Percentiles rank a stretch among this genome's conserved stretches.
These are phyloP conservation scores for Paramarasmius palmivorus DNA, from an alignment of 1,284 basidiomycete species.

Conservation along the genomic window DNA sequence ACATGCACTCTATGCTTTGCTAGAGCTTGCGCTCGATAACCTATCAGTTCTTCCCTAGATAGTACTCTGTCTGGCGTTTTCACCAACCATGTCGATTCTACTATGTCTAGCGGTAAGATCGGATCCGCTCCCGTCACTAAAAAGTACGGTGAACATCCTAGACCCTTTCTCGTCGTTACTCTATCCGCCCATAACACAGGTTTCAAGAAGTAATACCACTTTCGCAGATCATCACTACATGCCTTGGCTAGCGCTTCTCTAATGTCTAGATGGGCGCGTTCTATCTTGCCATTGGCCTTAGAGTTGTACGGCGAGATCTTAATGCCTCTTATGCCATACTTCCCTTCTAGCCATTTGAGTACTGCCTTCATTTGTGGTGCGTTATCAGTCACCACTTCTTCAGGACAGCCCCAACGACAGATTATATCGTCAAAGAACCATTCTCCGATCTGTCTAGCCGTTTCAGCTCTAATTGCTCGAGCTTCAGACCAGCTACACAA, in stretches of 20 bases:
- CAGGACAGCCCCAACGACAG: too few relatives aligned
- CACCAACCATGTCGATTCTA: constrained; percentile 10
- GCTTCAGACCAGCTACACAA: constrained; percentile 6
- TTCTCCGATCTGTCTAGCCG: not conserved
- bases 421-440: constrained; percentile 13
- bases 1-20: constrained; percentile 5
- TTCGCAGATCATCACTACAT: too few relatives aligned
- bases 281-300: constrained; percentile 9
- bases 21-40: constrained; percentile 1
- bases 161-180: not conserved
- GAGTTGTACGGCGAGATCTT: constrained; percentile 4
- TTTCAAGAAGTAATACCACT: not conserved
- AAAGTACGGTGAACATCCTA: constrained; percentile 11
- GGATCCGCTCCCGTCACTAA: constrained; percentile 10
- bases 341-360: constrained; percentile 2
- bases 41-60: constrained; percentile 3
- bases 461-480: not conserved
- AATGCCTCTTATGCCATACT: constrained; percentile 7
- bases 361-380: constrained; percentile 3
- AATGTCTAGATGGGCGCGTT: too few relatives aligned
- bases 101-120: too few relatives aligned
- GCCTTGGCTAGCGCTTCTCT: too few relatives aligned
- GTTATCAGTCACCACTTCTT: constrained; percentile 6
- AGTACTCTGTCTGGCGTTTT: not conserved
- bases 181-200: not conserved